Conservation (phyloP, 2,329 filamentous ascomycete genomes). For the Cladobotryum protrusum region DNA sequence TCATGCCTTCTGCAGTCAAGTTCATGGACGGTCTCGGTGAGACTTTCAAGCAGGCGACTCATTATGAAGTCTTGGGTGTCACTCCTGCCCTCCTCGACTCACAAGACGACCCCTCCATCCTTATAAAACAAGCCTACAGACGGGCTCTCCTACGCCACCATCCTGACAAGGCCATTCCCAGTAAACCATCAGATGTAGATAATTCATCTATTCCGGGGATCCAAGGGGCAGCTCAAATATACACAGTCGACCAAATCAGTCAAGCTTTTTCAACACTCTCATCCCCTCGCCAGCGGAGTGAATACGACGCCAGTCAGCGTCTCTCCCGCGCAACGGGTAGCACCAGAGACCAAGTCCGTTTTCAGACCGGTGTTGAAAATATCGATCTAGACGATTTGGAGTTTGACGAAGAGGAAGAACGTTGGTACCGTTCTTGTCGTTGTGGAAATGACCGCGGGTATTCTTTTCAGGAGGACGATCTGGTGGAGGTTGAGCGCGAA, state of each 20-base stretch:
- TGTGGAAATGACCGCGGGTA: slow-evolving; percentile 60
- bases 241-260: slow-evolving; percentile 59
- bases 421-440: slow-evolving; percentile 54
- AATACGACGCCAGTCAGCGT: slow-evolving; percentile 49
- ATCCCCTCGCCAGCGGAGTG: slow-evolving; percentile 38
- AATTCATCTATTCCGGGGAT: neutral
- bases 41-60: slow-evolving; percentile 33
- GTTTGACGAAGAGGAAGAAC: slow-evolving; percentile 40
- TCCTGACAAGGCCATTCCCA: slow-evolving; percentile 48
- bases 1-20: neutral
- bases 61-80: slow-evolving; percentile 57
- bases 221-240: slow-evolving; percentile 20
- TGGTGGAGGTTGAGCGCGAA: slow-evolving; percentile 52
- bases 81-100: slow-evolving; percentile 41
- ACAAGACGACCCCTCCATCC: slow-evolving; percentile 36
- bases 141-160: slow-evolving; percentile 59
- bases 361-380: slow-evolving; percentile 55
- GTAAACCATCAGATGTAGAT: neutral
- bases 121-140: slow-evolving; percentile 58
- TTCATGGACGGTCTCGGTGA: slow-evolving; percentile 6
- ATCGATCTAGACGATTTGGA: slow-evolving; percentile 60
- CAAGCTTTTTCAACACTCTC: slow-evolving; percentile 53
- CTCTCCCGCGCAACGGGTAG: slow-evolving; percentile 21
- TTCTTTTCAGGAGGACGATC: slow-evolving; percentile 50
- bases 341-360: slow-evolving; percentile 22